Evolutionary conservation across 352 stramenopile species (phyloP).

Genomic region (Pythium diclinum): DNA sequence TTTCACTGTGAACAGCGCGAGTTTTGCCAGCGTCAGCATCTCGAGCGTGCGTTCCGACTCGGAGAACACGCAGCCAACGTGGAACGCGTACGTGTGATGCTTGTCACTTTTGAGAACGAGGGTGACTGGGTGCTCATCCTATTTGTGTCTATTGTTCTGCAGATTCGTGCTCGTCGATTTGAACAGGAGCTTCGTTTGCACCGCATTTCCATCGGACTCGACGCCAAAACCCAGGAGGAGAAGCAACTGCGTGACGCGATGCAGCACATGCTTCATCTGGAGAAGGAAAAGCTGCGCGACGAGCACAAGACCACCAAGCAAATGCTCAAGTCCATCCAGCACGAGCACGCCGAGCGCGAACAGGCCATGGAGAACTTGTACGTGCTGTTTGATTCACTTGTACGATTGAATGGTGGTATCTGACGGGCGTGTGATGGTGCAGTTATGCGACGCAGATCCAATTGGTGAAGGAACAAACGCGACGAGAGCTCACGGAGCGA

Average conservation of each 20-base stretch:
- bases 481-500: conserved; percentile 54
- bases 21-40: conserved; percentile 50
- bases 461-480: conserved; percentile 59
- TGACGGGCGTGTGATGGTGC: neutral
- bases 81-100: conserved; percentile 34
- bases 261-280: conserved; percentile 54
- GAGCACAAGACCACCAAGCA: conserved; percentile 49
- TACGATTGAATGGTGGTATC: neutral
- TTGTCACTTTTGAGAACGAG: no score
- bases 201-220: conserved; percentile 55
- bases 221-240: conserved; percentile 63
- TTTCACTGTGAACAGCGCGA: conserved; percentile 41
- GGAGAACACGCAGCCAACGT: conserved; percentile 62
- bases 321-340: conserved; percentile 56
- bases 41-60: conserved; percentile 60
- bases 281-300: conserved; percentile 66
- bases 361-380: conserved; percentile 63
- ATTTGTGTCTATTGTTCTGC: neutral
- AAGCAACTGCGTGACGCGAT: conserved; percentile 67
- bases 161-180: conserved; percentile 63
- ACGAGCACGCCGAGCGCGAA: conserved; percentile 56
- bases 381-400: neutral
- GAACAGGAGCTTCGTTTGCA: conserved; percentile 68
- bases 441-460: conserved; percentile 69
- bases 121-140: no score